Evolutionary conservation across 2,329 filamentous ascomycete species (phyloP), one percentile per base, ranked within the genome.

Genomic region (Aspergillus tamarii): DNA sequence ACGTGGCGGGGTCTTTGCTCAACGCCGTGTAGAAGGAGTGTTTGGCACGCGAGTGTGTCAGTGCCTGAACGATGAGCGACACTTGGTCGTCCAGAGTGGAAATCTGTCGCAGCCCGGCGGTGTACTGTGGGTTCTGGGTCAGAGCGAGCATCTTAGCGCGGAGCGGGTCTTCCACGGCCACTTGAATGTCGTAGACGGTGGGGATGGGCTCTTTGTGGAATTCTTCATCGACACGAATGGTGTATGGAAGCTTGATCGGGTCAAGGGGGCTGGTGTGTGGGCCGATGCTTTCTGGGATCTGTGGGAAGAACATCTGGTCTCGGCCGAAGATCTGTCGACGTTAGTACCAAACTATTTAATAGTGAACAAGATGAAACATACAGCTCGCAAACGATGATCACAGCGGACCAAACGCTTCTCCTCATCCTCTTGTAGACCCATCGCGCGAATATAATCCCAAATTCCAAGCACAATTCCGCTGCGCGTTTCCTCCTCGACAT

Each of bases 361-460:
- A 3, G 21, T 19, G 45, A 8, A 57, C 32, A 43, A 57, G 46
- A 57, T 50, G 46, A 43, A 41, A 77, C 87, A 74, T 81, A 96
- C 93, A 78, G 87, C 88, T 80, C 87, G 90, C 59, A 99, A 78
- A 54, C 89, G 85, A 50, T 94, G 90, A 74, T 99, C 94, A 74
- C 95, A 98, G 45, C 92, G 90, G 71, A 99, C 94, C 65, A 91
- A 91, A 66, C 95, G 88, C 82, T 95, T 95, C 76, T 99, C 95
- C 64, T 98, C 94, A 68, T 97, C 94, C 75, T 97, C 94, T 76
- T 96, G 93, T 54, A 99, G 83, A 21, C 90, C 89, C 83, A 92
- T 91, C 23, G 91, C 85, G 70, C 92, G 90, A 69, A 97, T 91
- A 73, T 99, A 99, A 75, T 97, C 94, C 93, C 94, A 99, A 36